These are phyloP conservation scores for Lodderomyces pseudojiufengensis DNA, from an alignment of 1,139 yeast genomes.

Conservation along the genomic window DNA sequence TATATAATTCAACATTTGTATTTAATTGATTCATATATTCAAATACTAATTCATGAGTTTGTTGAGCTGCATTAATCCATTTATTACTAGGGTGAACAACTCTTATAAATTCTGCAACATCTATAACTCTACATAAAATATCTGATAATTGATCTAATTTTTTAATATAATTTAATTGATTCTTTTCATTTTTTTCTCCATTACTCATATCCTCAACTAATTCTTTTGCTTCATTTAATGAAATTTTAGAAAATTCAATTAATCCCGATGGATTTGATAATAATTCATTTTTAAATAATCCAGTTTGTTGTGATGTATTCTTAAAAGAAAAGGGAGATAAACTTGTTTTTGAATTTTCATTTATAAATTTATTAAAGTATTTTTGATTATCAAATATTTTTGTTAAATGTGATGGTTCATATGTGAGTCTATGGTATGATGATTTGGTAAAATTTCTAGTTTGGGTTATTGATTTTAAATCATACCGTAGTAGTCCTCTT, in stretches of 20 bases:
- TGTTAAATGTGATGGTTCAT: conserved; percentile 17
- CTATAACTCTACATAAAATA: conserved; percentile 86
- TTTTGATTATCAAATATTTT: conserved; percentile 46
- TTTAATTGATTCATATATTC: conserved; percentile 92
- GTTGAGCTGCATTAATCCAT: conserved; percentile 80
- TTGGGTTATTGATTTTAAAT: background rate
- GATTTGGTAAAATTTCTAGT: background rate
- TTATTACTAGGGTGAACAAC: conserved; percentile 76
- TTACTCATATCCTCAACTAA: conserved; percentile 54
- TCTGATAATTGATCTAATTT: conserved; percentile 85
- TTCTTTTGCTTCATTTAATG: conserved; percentile 59
- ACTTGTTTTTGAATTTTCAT: conserved; percentile 8
- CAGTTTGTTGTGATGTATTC: conserved; percentile 36
- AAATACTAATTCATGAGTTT: conserved; percentile 83
- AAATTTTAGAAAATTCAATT: conserved; percentile 58
- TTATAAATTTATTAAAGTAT: conserved; percentile 36
- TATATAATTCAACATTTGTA: conserved; percentile 74
- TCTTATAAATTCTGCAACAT: conserved; percentile 87
- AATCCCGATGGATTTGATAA: conserved; percentile 70
- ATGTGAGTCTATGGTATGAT: background rate
- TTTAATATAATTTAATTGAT: conserved; percentile 52
- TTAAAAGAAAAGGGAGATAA: conserved; percentile 14
- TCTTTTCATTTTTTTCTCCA: conserved; percentile 42
- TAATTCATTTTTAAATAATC: conserved; percentile 71
- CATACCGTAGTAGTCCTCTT: conserved; percentile 3